Evolutionary conservation across 306 rosid genomes (phyloP).

Genomic region (Cucurbita argyrosperma): DNA sequence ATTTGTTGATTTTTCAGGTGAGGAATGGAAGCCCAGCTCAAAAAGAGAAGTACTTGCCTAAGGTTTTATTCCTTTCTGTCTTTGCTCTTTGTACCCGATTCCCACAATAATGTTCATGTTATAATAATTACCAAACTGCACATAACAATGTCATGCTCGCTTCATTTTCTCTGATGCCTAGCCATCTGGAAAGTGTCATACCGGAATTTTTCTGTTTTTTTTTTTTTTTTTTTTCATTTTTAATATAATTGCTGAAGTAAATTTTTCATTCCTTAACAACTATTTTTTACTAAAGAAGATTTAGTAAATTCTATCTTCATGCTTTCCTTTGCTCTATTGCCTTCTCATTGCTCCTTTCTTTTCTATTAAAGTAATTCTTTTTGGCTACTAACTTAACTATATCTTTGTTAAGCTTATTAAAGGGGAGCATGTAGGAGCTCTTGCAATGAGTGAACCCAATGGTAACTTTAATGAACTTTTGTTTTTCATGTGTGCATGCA

Average conservation of each 20-base stretch:
- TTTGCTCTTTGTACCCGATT: background rate
- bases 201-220: background rate
- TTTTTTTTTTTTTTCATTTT: background rate
- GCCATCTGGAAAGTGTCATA: background rate
- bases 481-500: background rate
- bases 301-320: background rate
- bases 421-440: slow-evolving; percentile 94
- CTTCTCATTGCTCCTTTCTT: background rate
- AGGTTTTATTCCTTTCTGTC: slow-evolving; percentile 37
- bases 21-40: slow-evolving; percentile 70
- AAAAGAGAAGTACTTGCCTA: slow-evolving; percentile 71
- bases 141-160: background rate
- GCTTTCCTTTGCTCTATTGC: background rate
- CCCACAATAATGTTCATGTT: slow-evolving; percentile 1
- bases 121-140: background rate
- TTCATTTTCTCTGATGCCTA: background rate
- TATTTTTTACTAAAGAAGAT: background rate
- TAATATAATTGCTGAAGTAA: background rate
- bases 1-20: slow-evolving; percentile 35
- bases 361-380: background rate
- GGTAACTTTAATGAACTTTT: slow-evolving; percentile 31
- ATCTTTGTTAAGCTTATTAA: slow-evolving; percentile 57
- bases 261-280: background rate
- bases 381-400: slow-evolving; percentile 13
- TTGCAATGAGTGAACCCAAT: slow-evolving; percentile 97